These are phyloP conservation scores for Geotrichum citri-aurantii DNA, from an alignment of 1,139 yeast genomes.

Conservation along the genomic window DNA sequence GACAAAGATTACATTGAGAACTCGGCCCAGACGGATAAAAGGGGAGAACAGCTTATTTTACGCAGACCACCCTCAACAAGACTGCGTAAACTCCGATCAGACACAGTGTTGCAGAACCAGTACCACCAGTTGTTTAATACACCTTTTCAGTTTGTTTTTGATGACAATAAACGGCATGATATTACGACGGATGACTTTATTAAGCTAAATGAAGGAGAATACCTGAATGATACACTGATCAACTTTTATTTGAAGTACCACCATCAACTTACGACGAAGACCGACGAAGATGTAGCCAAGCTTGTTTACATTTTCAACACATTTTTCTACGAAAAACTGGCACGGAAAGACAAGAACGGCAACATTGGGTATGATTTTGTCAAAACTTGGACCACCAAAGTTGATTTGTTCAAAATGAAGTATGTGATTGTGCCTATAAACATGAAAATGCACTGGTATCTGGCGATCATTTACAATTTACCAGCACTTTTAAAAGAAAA, in stretches of 20 bases:
- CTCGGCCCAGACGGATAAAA: background rate
- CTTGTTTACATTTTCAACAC: conserved; percentile 70
- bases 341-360: conserved; percentile 28
- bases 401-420: conserved; percentile 56
- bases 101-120: background rate
- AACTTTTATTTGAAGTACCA: conserved; percentile 36
- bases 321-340: conserved; percentile 69
- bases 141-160: conserved; percentile 26
- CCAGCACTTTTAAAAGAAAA: conserved; percentile 23
- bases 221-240: conserved; percentile 39
- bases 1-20: background rate
- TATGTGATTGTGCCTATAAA: conserved; percentile 77
- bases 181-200: conserved; percentile 33
- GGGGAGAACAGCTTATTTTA: background rate
- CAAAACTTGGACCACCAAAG: conserved; percentile 69
- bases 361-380: conserved; percentile 55
- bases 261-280: conserved; percentile 19
- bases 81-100: background rate
- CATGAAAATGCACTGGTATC: conserved; percentile 79
- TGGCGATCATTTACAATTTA: conserved; percentile 43
- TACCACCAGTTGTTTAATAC: conserved; percentile 17
- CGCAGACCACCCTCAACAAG: background rate
- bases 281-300: conserved; percentile 21
- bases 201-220: conserved; percentile 38
- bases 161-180: conserved; percentile 29